Percentiles rank a stretch among this genome's conserved stretches.
phyloP scores from a whole-genome alignment of 2,329 filamentous ascomycete species.

The Colletotrichum siamense region DNA sequence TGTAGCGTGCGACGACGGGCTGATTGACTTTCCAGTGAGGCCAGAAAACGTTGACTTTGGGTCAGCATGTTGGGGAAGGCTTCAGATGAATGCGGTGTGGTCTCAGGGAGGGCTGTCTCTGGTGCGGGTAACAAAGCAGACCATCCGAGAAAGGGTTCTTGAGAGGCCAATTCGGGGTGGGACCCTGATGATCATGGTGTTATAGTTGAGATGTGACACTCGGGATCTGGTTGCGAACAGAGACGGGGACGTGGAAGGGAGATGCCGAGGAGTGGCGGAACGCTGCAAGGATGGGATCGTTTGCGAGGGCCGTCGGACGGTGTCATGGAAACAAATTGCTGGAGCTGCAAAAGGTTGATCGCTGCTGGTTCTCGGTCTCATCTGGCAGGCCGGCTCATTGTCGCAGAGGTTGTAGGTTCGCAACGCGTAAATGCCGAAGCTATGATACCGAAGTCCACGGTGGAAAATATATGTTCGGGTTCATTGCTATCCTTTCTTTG shows the following conservation, averaged over 20 bases:
- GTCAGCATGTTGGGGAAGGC: background rate
- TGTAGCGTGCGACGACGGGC: background rate
- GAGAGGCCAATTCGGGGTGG: slow-evolving; percentile 4
- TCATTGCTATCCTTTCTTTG: background rate
- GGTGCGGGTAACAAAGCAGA: background rate
- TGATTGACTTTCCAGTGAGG: background rate
- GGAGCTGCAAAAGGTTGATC: background rate
- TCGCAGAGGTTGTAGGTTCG: background rate
- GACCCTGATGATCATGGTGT: slow-evolving; percentile 15
- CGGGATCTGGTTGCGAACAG: background rate
- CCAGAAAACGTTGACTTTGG: background rate
- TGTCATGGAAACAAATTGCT: background rate
- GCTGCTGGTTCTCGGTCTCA: slow-evolving; percentile 3
- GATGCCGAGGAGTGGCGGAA: background rate
- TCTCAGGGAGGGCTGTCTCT: background rate
- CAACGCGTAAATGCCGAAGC: background rate
- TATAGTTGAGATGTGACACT: background rate
- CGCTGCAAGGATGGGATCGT: background rate
- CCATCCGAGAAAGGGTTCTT: background rate
- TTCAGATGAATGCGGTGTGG: slow-evolving; percentile 15
- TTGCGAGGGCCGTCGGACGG: background rate
- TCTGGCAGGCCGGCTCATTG: background rate
- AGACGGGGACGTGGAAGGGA: background rate
- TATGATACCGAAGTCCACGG: background rate
- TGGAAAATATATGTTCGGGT: background rate